Conservation (phyloP, 192 early-diverging fungal genomes). For the Haplosporangium gracile region DNA sequence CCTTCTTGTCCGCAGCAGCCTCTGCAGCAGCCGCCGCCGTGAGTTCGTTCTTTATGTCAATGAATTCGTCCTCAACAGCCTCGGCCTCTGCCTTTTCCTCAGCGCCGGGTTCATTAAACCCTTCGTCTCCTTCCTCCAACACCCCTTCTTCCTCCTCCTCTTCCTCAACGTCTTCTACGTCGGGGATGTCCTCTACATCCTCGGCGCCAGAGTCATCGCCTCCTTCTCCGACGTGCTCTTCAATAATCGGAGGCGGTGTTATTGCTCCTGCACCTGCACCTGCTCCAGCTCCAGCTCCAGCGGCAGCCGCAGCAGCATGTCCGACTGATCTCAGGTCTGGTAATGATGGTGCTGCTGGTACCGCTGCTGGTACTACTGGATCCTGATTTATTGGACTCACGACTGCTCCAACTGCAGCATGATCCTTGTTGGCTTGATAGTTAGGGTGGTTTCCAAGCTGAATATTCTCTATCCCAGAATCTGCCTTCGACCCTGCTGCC, state of each 20-base stretch:
- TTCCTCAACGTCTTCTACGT: neutral
- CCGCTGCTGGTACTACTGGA: neutral
- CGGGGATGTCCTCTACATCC: neutral
- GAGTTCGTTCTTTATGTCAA: conserved; percentile 1
- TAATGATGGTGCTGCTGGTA: neutral
- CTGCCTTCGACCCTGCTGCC: neutral
- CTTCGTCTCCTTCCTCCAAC: conserved; percentile 11
- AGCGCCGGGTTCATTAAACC: neutral
- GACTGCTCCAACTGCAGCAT: neutral
- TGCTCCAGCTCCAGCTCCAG: neutral
- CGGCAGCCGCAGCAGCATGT: neutral
- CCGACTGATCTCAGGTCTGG: neutral
- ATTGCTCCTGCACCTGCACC: neutral
- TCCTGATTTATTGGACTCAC: neutral
- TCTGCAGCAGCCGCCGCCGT: neutral
- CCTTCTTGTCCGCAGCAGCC: neutral
- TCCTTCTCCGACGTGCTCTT: conserved; percentile 18
- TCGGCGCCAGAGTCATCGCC: conserved; percentile 17
- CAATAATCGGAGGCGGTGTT: neutral
- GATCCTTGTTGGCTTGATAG: neutral
- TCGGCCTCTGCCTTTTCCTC: neutral
- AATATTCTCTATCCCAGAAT: conserved; percentile 4
- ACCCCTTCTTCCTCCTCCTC: conserved; percentile 1
- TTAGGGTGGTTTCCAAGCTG: neutral
- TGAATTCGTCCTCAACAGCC: conserved; percentile 9